Evolutionary conservation across 1,284 basidiomycete species (phyloP), one percentile per base, ranked within the genome.

Genomic region (Tetrapyrgos nigripes): DNA sequence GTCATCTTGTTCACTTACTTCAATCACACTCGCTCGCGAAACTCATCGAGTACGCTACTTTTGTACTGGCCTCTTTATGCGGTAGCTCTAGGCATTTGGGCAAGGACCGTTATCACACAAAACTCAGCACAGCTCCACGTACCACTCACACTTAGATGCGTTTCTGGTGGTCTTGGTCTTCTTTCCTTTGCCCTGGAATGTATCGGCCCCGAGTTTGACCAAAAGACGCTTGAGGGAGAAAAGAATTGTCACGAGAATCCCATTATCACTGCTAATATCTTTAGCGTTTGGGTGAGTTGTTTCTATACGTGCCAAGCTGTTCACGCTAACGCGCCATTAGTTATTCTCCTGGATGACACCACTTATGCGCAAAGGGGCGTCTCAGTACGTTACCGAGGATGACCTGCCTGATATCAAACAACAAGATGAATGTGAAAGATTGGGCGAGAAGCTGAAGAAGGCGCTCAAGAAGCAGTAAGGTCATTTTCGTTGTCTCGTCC

Each of bases 41-140:
- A 84, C 9, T 92, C 95, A 0, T 96, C 94, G 0, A 83, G 91
- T 0, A 72, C 88, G 23, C 76, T 96, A 27, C 83, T 98, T 23
- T 75, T 97, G 52, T 96, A 94, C 74, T 97, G 93, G 90, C 92
- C 95, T 0, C 53, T 83, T 3, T 93, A 95, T 66, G 57, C 85
- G 10, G 28, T 83, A 21, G 76, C 79, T 0, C 68, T 86, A 1
- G 68, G 78, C 3, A 71, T 94, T 24, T 87, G 89, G 82, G 76
- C 88, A 0, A 83, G 92, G 3, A 93, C 93, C 0, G 69, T 80
- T 44, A 66, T 83, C 29, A 59, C 62, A 2, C 64, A 64, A 11
- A 69, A 72, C 23, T 66, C 70, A 2, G 66, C 70, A 2, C 46
- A 72, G 1, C 60, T 69, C 0, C 70, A 74, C 1, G 55, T 79